Evolutionary conservation across 2,329 filamentous ascomycete species (phyloP).

Genomic region (Aspergillus sergii): DNA sequence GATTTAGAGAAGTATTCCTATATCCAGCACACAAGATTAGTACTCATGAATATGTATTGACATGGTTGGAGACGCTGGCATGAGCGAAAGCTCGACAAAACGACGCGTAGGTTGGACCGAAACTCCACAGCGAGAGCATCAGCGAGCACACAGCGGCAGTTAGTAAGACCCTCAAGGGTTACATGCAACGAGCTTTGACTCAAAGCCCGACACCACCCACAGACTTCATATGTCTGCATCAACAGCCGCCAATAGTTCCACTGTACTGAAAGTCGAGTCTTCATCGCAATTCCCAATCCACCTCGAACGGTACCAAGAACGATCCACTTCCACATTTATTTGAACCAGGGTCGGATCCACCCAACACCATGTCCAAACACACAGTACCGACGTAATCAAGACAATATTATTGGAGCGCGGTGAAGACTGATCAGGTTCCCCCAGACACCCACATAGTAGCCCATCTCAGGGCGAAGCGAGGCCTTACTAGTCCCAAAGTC

Average conservation of each 20-base stretch:
- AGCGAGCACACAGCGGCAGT: conserved; percentile 62
- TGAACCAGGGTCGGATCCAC: background rate
- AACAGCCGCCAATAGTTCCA: background rate
- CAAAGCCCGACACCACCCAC: background rate
- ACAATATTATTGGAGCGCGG: conserved; percentile 5
- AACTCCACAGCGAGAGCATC: conserved; percentile 45
- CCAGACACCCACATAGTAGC: conserved; percentile 11
- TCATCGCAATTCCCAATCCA: background rate
- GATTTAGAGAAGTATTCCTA: conserved; percentile 96
- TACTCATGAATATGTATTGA: conserved; percentile 34
- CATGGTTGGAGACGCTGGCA: conserved; percentile 22
- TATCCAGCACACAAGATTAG: conserved; percentile 52
- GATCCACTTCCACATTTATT: background rate
- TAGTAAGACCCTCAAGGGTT: conserved; percentile 34
- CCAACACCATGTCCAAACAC: conserved; percentile 1
- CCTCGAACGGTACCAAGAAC: background rate
- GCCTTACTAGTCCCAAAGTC: background rate
- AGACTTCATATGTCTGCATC: background rate
- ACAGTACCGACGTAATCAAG: background rate
- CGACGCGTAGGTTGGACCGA: conserved; percentile 26
- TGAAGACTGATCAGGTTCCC: conserved; percentile 3
- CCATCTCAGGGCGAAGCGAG: conserved; percentile 1
- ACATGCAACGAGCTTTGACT: conserved; percentile 12
- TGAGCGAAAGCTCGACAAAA: conserved; percentile 26
- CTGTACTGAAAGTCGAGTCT: background rate